Conservation (phyloP, 805 yeast species). For the Tetrapisispora nanseiensis region DNA sequence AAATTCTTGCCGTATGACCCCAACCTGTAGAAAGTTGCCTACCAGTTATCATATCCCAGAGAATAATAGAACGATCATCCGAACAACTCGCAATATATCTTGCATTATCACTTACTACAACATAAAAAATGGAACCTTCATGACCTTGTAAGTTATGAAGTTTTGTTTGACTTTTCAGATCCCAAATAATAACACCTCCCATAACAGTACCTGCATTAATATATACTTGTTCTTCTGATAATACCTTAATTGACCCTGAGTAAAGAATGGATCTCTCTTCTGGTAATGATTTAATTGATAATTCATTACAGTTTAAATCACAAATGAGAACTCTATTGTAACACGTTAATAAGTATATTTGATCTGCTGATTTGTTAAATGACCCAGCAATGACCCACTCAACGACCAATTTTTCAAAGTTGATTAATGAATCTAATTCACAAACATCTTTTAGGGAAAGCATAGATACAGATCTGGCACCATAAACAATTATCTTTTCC, state of each 20-base stretch:
- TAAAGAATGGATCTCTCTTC: conserved; percentile 76
- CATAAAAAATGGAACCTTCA: conserved; percentile 87
- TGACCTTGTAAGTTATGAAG: conserved; percentile 58
- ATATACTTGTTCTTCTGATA: conserved; percentile 34
- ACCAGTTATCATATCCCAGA: conserved; percentile 59
- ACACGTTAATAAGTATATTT: conserved; percentile 56
- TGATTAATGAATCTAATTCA: conserved; percentile 6
- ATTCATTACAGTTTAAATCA: conserved; percentile 19
- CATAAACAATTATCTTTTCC: conserved; percentile 39
- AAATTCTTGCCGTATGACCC: conserved; percentile 95
- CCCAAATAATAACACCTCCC: conserved; percentile 82
- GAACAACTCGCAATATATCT: conserved; percentile 68
- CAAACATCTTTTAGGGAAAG: conserved; percentile 28
- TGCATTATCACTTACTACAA: conserved; percentile 49
- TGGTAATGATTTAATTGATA: conserved; percentile 32
- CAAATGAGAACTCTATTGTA: conserved; percentile 49
- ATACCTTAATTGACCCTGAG: conserved; percentile 63
- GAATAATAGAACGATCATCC: conserved; percentile 80
- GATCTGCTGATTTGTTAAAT: conserved; percentile 33
- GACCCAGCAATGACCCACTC: conserved; percentile 75
- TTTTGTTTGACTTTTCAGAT: conserved; percentile 34
- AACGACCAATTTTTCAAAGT: conserved; percentile 42
- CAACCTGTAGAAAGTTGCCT: conserved; percentile 66
- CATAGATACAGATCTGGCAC: conserved; percentile 60
- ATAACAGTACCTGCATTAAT: conserved; percentile 91